Percentiles rank a stretch among this genome's conserved stretches.
phyloP scores from a whole-genome alignment of 805 yeast species.

The Yarrowia osloensis region DNA sequence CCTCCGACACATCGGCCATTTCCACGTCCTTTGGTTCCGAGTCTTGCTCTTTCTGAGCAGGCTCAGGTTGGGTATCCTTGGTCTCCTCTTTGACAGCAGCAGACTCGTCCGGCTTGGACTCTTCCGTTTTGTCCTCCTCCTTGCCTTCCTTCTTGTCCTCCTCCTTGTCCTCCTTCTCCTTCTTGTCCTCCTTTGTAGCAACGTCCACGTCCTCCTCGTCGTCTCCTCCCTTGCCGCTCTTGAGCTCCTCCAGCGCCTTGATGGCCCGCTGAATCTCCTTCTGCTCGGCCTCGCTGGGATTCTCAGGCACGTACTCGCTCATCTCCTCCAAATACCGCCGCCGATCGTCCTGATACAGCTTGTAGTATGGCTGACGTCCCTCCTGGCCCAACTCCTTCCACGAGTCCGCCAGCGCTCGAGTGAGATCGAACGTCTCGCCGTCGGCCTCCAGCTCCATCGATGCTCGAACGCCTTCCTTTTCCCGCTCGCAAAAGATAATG shows the following conservation, averaged over 20 bases:
- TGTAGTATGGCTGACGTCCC: constrained; percentile 69
- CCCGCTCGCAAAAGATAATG: constrained; percentile 80
- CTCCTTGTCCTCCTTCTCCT: not conserved
- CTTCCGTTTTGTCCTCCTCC: not conserved
- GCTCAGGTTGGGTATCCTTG: not conserved
- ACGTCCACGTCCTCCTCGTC: not conserved
- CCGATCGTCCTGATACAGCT: constrained; percentile 75
- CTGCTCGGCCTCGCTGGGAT: constrained; percentile 35
- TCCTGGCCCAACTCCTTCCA: constrained; percentile 77
- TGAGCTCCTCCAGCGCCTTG: constrained; percentile 36
- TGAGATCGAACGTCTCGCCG: constrained; percentile 57
- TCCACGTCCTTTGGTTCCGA: not conserved
- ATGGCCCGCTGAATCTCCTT: constrained; percentile 37
- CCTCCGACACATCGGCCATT: not conserved
- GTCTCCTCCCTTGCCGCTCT: constrained; percentile 31
- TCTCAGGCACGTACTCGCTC: constrained; percentile 51
- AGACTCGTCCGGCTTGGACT: not conserved
- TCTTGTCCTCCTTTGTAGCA: not conserved
- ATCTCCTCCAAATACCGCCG: constrained; percentile 73
- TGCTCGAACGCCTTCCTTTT: constrained; percentile 68
- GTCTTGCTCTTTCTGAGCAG: not conserved
- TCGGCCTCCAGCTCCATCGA: constrained; percentile 56
- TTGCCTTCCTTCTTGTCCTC: not conserved
- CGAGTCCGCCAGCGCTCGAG: constrained; percentile 77
- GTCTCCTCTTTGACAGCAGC: not conserved